Evolutionary conservation across 2,329 filamentous ascomycete genomes (phyloP), one percentile per base, ranked within the genome.

Genomic region (Phoma sp.): DNA sequence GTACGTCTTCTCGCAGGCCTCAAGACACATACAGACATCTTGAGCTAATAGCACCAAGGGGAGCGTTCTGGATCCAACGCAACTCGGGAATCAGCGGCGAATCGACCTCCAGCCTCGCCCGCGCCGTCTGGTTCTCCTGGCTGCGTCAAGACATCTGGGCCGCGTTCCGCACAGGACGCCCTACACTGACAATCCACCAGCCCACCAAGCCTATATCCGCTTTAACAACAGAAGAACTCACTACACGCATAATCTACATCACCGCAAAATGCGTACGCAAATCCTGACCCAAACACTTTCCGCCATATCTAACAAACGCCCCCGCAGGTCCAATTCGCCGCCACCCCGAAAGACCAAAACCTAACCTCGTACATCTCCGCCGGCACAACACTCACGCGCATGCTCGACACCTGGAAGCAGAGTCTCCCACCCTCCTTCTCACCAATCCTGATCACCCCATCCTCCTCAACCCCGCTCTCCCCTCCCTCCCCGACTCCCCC

Each of bases 41-140:
- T 2, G 18, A 14, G 14, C 44, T 53, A 13, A 53, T 14, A 30
- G 4, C 25, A 23, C 27, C 4, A 13, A 54, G 52, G 63, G 85
- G 85, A 0, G 83, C 86, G 0, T 88, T 87, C 59, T 86, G 85
- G 82, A 87, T 88, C 14, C 81, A 86, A 55, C 75, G 83, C 7
- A 85, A 80, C 1, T 82, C 84, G 40, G 77, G 84, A 41, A 84
- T 84, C 33, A 78, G 86, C 51, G 85, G 84, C 1, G 83, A 83
- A 41, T 82, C 80, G 0, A 56, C 38, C 9, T 79, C 80, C 0
- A 83, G 84, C 0, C 71, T 88, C 0, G 78, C 80, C 30, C 80
- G 82, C 51, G 82, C 84, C 0, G 82, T 85, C 0, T 88, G 85
- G 85, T 88, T 86, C 85, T 81, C 82, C 0, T 88, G 85, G 85